Percentiles rank a stretch among this genome's conserved stretches.
Conservation (phyloP, 2,329 filamentous ascomycete genomes). For the Macrophomina tecta region DNA sequence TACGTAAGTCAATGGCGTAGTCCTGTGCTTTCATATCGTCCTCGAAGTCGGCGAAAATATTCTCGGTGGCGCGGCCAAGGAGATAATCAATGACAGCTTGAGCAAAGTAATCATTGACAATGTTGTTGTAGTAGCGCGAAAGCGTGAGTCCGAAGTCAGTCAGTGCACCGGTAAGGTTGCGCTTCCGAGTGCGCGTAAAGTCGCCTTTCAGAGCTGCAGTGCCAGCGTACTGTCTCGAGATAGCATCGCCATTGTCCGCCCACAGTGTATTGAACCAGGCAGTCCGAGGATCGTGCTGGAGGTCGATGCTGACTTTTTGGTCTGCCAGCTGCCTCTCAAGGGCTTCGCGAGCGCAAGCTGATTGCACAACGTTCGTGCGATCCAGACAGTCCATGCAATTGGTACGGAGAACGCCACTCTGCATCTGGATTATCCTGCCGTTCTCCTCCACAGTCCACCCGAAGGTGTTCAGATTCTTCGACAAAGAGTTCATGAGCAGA, state of each 20-base stretch:
- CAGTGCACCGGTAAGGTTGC: slow-evolving; percentile 87
- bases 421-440: slow-evolving; percentile 53
- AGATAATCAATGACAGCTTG: slow-evolving; percentile 95
- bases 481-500: slow-evolving; percentile 73
- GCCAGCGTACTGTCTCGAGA: slow-evolving; percentile 94
- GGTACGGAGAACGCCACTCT: slow-evolving; percentile 82
- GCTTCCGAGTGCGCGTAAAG: slow-evolving; percentile 88
- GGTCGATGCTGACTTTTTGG: slow-evolving; percentile 76
- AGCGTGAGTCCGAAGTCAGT: slow-evolving; percentile 91
- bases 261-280: slow-evolving; percentile 96
- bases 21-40: slow-evolving; percentile 91
- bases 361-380: slow-evolving; percentile 94
- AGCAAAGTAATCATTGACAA: slow-evolving; percentile 97
- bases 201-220: slow-evolving; percentile 96
- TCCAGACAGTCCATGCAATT: slow-evolving; percentile 99
- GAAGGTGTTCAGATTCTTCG: slow-evolving; percentile 69
- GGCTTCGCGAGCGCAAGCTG: slow-evolving; percentile 82
- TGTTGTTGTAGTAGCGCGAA: slow-evolving; percentile 80
- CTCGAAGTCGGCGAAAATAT: slow-evolving; percentile 93
- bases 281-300: slow-evolving; percentile 77
- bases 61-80: slow-evolving; percentile 82
- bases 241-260: slow-evolving; percentile 97
- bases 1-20: slow-evolving; percentile 83
- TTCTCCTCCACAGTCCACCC: slow-evolving; percentile 71
- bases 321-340: slow-evolving; percentile 79